phyloP scores from a whole-genome alignment of 2,329 filamentous ascomycete genomes.

The Sclerotinia glacialis region DNA sequence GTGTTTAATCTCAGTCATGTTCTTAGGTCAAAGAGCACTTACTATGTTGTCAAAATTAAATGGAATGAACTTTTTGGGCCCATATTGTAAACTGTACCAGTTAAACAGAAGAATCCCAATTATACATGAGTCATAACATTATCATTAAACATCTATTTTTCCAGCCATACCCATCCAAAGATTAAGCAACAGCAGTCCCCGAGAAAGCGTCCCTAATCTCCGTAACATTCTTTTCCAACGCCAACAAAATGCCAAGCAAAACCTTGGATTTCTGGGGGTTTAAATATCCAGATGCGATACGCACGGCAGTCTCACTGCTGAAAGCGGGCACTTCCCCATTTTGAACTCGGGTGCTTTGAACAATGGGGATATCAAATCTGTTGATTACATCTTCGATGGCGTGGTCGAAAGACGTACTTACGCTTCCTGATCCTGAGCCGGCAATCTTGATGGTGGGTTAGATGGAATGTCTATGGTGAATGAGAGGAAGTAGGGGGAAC shows the following conservation, averaged over 20 bases:
- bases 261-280: slow-evolving; percentile 57
- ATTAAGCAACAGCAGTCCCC: slow-evolving; percentile 14
- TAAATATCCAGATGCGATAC: slow-evolving; percentile 50
- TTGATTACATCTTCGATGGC: slow-evolving; percentile 47
- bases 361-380: slow-evolving; percentile 48
- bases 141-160: not conserved
- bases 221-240: slow-evolving; percentile 29
- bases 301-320: slow-evolving; percentile 30
- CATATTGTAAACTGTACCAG: no score
- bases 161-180: accelerated
- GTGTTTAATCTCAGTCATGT: no score
- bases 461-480: not conserved
- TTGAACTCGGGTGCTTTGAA: slow-evolving; percentile 51
- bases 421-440: slow-evolving; percentile 53
- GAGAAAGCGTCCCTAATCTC: slow-evolving; percentile 28
- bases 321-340: slow-evolving; percentile 42
- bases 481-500: not conserved
- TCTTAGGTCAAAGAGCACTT: not conserved
- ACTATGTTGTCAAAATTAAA: not conserved
- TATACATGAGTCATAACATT: not conserved
- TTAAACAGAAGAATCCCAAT: no score
- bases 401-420: slow-evolving; percentile 42
- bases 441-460: slow-evolving; percentile 41
- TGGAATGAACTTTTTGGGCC: no score
- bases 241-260: slow-evolving; percentile 42